Conservation (phyloP, 768 basidiomycete genomes). For the Gymnopilus dilepis region DNA sequence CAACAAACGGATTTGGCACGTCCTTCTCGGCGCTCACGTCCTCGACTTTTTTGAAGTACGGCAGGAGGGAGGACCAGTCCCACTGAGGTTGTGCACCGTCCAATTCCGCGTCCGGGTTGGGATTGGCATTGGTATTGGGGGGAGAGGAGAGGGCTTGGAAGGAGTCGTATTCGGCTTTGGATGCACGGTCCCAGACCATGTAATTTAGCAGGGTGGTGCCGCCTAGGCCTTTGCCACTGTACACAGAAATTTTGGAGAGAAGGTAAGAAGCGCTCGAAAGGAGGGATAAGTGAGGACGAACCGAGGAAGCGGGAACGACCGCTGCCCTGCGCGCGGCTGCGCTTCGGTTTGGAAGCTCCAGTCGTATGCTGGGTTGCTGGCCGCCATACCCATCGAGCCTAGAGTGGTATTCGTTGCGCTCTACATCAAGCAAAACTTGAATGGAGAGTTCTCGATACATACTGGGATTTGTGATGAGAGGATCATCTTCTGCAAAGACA, state of each 20-base stretch:
- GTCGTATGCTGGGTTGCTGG: neutral
- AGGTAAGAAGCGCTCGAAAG: neutral
- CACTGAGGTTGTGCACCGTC: no score
- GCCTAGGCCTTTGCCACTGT: neutral
- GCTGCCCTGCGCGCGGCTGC: neutral
- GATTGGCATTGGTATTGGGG: no score
- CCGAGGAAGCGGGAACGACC: neutral
- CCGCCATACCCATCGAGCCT: neutral
- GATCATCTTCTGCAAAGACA: neutral
- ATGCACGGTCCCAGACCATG: neutral
- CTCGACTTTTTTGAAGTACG: constrained; percentile 1
- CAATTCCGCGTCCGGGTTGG: no score
- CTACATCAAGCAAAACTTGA: neutral
- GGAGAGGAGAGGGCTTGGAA: neutral
- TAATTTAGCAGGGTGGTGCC: neutral
- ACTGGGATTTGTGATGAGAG: constrained; percentile 1
- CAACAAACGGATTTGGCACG: neutral
- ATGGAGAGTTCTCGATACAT: neutral
- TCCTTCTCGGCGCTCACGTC: neutral
- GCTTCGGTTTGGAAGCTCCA: neutral
- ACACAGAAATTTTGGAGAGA: neutral
- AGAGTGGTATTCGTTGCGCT: neutral
- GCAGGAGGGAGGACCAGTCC: neutral
- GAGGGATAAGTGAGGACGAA: neutral
- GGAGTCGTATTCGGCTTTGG: neutral